Base-by-base conservation (phyloP, 2,329 filamentous ascomycete genomes). In the Cladosporium sp. region DNA sequence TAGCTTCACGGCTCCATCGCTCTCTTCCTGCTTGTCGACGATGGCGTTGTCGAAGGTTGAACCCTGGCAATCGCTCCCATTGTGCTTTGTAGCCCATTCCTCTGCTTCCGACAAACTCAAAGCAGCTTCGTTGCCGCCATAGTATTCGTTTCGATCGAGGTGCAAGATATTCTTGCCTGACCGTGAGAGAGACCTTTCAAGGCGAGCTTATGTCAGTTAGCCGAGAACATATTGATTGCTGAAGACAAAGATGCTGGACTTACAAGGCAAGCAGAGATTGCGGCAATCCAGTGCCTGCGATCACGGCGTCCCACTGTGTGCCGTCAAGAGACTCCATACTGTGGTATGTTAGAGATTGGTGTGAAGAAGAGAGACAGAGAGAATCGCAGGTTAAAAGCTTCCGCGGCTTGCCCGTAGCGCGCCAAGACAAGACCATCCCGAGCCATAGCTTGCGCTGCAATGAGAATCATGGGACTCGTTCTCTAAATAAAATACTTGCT, bases 111-210 rank as follows among this genome's bases (percentile, higher is more conserved):
- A 80, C 30, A 96, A 75, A 69, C 84, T 93, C 58, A 97, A 80
- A 2, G 89, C 89, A 56, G 92, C 90, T 66, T 96, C 89, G 34
- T 84, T 69, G 47, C 87, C 88, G 62, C 92, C 92, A 72, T 97
- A 97, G 70, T 89, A 95, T 55, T 84, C 78, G 72, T 95, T 91
- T 56, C 81, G 80, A 67, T 97, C 92, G 66, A 96, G 75, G 68
- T 97, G 92, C 54, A 97, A 80, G 58, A 96, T 82, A 63, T 89
- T 93, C 77, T 95, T 95, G 66, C 84, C 85, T 56, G 90, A 95
- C 65, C 91, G 86, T 60, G 92, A 97, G 62, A 97, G 80, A 63
- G 92, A 87, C 79, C 92, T 97, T 79, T 63, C 66, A 69, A 64
- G 66, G 71, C 80, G 57, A 49, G 40, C 59, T 64, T 85, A 72